phyloP scores from a whole-genome alignment of 306 rosid species.

The Medicago truncatula region DNA sequence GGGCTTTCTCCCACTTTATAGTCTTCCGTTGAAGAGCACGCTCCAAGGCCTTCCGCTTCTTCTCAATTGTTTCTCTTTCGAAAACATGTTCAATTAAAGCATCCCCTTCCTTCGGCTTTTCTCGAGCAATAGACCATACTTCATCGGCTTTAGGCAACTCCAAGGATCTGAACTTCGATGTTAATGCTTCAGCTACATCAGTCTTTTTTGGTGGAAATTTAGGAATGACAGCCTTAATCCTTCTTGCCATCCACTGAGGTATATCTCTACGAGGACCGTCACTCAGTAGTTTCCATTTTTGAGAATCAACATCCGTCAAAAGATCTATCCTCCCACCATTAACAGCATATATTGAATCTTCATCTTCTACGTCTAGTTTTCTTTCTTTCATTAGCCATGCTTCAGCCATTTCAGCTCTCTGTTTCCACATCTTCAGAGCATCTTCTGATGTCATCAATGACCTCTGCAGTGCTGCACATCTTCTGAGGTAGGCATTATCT shows the following conservation, averaged over 20 bases:
- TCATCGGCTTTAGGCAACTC: constrained; percentile 71
- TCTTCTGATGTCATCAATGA: constrained; percentile 71
- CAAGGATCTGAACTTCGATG: constrained; percentile 68
- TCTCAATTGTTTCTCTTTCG: constrained; percentile 70
- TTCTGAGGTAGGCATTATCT: constrained; percentile 69
- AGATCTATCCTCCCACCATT: constrained; percentile 84
- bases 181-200: constrained; percentile 61
- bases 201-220: constrained; percentile 75
- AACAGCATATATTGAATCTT: constrained; percentile 57
- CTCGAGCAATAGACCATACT: constrained; percentile 82
- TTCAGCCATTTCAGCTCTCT: constrained; percentile 72
- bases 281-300: constrained; percentile 78
- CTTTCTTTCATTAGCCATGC: constrained; percentile 64
- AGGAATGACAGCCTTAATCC: constrained; percentile 66
- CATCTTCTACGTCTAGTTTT: constrained; percentile 48
- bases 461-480: constrained; percentile 74
- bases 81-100: constrained; percentile 59
- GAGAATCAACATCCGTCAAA: constrained; percentile 65
- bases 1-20: constrained; percentile 41
- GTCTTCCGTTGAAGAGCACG: constrained; percentile 59
- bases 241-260: constrained; percentile 87
- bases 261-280: constrained; percentile 82
- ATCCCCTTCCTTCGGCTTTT: constrained; percentile 78
- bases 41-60: constrained; percentile 70
- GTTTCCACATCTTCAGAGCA: constrained; percentile 65